These are phyloP conservation scores for Backusella parvicylindrica DNA, from an alignment of 192 early-diverging fungal genomes.

Conservation along the genomic window DNA sequence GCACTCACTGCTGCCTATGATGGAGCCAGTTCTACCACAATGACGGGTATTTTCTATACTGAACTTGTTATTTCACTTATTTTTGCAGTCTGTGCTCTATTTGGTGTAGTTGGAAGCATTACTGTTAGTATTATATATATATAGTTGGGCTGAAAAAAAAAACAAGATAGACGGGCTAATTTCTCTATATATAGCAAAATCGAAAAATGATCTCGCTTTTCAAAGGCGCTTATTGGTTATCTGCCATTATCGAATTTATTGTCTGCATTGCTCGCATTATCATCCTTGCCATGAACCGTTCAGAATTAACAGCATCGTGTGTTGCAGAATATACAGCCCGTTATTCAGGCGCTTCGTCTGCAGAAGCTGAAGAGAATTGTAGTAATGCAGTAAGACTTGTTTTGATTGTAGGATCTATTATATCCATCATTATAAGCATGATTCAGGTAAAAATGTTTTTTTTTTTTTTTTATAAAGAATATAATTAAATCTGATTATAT, in stretches of 20 bases:
- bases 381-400: background rate
- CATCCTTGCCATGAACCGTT: background rate
- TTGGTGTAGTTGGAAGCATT: constrained; percentile 31
- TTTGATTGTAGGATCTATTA: constrained; percentile 5
- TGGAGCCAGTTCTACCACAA: background rate
- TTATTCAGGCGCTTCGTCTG: background rate
- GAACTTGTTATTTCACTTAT: constrained; percentile 12
- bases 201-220: constrained; percentile 21
- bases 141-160: background rate
- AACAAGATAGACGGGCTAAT: background rate
- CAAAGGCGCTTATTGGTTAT: constrained; percentile 23
- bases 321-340: background rate
- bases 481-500: background rate
- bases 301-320: background rate
- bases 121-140: constrained; percentile 8
- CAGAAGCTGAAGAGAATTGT: constrained; percentile 2
- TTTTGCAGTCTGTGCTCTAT: constrained; percentile 17
- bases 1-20: background rate
- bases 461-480: background rate
- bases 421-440: constrained; percentile 16
- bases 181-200: constrained; percentile 25
- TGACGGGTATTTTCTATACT: constrained; percentile 12
- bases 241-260: constrained; percentile 22
- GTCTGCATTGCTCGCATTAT: constrained; percentile 18
- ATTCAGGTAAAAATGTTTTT: constrained; percentile 17